Base-by-base conservation (phyloP, 1,284 basidiomycete species). In the Polyporus tsugae region DNA sequence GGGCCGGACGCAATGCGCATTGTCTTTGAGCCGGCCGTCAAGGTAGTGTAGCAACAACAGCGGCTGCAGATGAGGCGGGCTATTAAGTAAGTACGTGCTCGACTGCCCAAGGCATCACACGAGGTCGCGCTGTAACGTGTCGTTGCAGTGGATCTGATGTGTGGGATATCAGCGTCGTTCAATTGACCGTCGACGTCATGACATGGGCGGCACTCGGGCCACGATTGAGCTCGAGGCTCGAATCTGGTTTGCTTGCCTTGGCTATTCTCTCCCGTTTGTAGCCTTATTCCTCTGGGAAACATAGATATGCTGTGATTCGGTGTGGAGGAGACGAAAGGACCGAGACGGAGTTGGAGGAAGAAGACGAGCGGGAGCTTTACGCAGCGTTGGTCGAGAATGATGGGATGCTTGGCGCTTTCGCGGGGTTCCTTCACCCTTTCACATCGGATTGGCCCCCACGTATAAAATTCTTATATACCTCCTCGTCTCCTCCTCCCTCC, bases 371-470 rank as follows among this genome's bases (percentile, higher is more conserved):
- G 58, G 63, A 58, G 57, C 36, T 58, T 57, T 57, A 62, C 52
- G 65, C 60, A 33, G 60, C 42, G 29, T 13, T 42, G 66, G 65
- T 15, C 39, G 61, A 42, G 65, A 66, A 72, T 70, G 71, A 72
- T 73, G 70, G 65, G 46, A 11, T 35, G 33, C 1, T 66, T 62
- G 63, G 68, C 65, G 69, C 69, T 60, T 57, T 64, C 53, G 42
- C 60, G 38, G 58, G 38, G 36, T 29, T 60, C 58, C 39, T 75
- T 76, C 72, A 75, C 44, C 74, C 70, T 68, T 77, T 77, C 76
- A 77, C 76, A 76, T 77, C 75, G 63, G 74, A 77, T 74, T 74
- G 72, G 29, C 13, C 52, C 75, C 72, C 75, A 36, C 36, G 69
- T 76, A 76, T 75, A 76, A 78, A 76, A 66, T 72, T 75, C 70